These are phyloP conservation scores for Yamadazyma phyllophila DNA, from an alignment of 805 yeast species.

Conservation along the genomic window DNA sequence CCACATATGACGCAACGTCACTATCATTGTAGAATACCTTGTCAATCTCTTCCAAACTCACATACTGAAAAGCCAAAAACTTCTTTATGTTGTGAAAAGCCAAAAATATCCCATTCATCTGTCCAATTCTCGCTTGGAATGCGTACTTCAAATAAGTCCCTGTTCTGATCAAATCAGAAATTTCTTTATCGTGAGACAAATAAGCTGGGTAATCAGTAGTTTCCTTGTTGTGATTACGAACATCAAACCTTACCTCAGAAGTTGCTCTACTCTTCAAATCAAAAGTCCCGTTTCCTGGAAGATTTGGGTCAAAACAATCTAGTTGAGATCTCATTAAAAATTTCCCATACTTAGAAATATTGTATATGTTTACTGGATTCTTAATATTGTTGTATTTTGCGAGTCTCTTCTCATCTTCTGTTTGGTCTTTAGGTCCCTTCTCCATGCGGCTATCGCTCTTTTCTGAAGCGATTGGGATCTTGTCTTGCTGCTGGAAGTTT, in stretches of 20 bases:
- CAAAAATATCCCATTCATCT: conserved; percentile 93
- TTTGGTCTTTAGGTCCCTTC: conserved; percentile 1
- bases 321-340: conserved; percentile 87
- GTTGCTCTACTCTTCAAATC: conserved; percentile 92
- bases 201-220: conserved; percentile 19
- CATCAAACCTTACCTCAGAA: conserved; percentile 77
- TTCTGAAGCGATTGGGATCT: no score
- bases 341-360: conserved; percentile 65
- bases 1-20: conserved; percentile 47
- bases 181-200: conserved; percentile 39
- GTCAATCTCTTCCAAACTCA: conserved; percentile 75
- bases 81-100: conserved; percentile 83
- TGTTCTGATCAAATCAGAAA: conserved; percentile 68
- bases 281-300: conserved; percentile 91
- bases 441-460: background rate
- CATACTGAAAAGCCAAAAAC: conserved; percentile 87
- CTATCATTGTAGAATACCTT: conserved; percentile 25
- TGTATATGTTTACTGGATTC: conserved; percentile 45
- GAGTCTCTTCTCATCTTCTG: background rate
- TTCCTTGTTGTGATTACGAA: conserved; percentile 52
- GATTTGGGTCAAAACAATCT: conserved; percentile 70
- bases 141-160: conserved; percentile 77
- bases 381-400: conserved; percentile 16
- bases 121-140: conserved; percentile 90
- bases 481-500: no score